A percentile compares a stretch with the other conserved stretches of the same genome.
These are phyloP conservation scores for Venturia nashicola DNA, from an alignment of 2,329 filamentous ascomycete genomes.

Conservation along the genomic window DNA sequence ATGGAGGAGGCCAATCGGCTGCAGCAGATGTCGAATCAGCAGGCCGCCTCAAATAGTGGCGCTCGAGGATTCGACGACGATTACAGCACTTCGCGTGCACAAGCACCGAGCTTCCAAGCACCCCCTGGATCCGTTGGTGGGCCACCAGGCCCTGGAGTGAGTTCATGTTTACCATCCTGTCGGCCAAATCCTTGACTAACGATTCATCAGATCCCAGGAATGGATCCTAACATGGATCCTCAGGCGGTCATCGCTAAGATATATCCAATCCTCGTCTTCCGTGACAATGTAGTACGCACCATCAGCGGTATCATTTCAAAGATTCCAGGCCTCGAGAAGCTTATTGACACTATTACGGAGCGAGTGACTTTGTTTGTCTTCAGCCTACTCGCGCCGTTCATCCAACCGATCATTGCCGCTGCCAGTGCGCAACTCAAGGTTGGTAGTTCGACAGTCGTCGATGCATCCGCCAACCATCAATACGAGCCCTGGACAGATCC, in stretches of 20 bases:
- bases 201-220: conserved; percentile 40
- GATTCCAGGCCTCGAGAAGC: conserved; percentile 74
- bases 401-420: conserved; percentile 80
- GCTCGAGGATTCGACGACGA: conserved; percentile 33
- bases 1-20: conserved; percentile 34
- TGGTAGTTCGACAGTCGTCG: conserved; percentile 62
- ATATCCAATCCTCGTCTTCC: conserved; percentile 85
- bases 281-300: conserved; percentile 56
- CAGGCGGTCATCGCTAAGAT: conserved; percentile 48
- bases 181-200: background rate
- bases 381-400: conserved; percentile 79
- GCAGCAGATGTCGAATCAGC: conserved; percentile 34
- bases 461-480: conserved; percentile 36
- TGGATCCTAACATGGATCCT: conserved; percentile 61
- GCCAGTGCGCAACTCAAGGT: conserved; percentile 76
- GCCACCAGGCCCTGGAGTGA: conserved; percentile 38
- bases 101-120: conserved; percentile 31
- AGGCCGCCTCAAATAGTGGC: conserved; percentile 25
- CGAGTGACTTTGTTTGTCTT: conserved; percentile 85
- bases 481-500: conserved; percentile 38
- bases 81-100: conserved; percentile 24
- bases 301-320: conserved; percentile 81
- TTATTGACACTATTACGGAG: conserved; percentile 92
- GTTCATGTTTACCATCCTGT: background rate
- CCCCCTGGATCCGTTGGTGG: conserved; percentile 32